Evolutionary conservation across 495 filamentous ascomycete genomes (phyloP).

Genomic region (Penicillium silybi): DNA sequence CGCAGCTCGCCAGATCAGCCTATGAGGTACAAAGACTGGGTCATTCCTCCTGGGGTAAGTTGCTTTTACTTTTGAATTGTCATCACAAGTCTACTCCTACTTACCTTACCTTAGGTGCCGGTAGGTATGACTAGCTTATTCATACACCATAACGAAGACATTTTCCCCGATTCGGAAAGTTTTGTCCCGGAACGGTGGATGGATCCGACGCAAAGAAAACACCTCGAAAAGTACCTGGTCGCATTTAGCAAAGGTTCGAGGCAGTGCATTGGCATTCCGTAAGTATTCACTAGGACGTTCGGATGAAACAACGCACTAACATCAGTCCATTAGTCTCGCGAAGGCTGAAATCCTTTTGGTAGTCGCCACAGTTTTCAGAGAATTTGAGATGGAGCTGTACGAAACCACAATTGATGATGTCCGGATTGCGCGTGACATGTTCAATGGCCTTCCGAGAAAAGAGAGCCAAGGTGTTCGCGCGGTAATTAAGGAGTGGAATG

Average conservation of each 20-base stretch:
- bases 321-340: slow-evolving; percentile 26
- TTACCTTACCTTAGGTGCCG: too few relatives aligned
- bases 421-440: slow-evolving; percentile 16
- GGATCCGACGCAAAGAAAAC: slow-evolving; percentile 22
- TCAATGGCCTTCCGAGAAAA: slow-evolving; percentile 10
- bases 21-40: too few relatives aligned
- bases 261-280: slow-evolving; percentile 50
- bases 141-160: slow-evolving; percentile 36
- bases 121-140: slow-evolving; percentile 40
- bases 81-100: too few relatives aligned
- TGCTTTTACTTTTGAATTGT: too few relatives aligned
- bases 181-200: slow-evolving; percentile 47
- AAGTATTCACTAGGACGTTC: not conserved
- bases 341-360: slow-evolving; percentile 31
- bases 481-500: too few relatives aligned
- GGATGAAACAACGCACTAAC: not conserved
- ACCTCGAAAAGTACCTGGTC: slow-evolving; percentile 43
- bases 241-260: slow-evolving; percentile 47
- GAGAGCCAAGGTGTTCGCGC: slow-evolving; percentile 12
- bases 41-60: too few relatives aligned
- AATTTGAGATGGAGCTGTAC: slow-evolving; percentile 33
- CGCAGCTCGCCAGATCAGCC: too few relatives aligned
- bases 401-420: slow-evolving; percentile 36
- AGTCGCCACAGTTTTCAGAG: slow-evolving; percentile 24
- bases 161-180: slow-evolving; percentile 37